Percentiles rank a stretch among this genome's conserved stretches.
Conservation (phyloP, 2,329 filamentous ascomycete genomes). For the Orbilia blumenaviensis region DNA sequence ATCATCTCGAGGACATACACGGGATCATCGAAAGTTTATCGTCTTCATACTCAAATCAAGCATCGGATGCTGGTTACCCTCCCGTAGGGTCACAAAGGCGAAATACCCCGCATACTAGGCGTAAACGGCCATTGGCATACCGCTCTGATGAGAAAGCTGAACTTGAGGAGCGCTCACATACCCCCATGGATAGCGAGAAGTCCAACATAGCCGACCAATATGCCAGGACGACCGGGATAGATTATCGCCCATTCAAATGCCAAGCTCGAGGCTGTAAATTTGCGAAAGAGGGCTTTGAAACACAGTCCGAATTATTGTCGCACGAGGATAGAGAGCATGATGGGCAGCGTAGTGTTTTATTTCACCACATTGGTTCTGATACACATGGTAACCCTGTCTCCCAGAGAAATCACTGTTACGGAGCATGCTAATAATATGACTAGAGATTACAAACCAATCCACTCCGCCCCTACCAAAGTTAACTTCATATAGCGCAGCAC, state of each 20-base stretch:
- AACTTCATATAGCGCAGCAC: neutral
- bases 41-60: conserved; percentile 5
- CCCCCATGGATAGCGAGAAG: conserved; percentile 20
- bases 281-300: conserved; percentile 52
- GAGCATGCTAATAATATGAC: neutral
- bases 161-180: conserved; percentile 12
- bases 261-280: conserved; percentile 47
- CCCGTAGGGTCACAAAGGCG: conserved; percentile 11
- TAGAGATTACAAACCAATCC: neutral
- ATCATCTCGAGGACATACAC: conserved; percentile 51
- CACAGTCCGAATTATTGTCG: conserved; percentile 33
- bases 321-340: conserved; percentile 48
- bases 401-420: neutral
- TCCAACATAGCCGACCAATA: conserved; percentile 6
- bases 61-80: neutral
- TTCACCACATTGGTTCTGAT: conserved; percentile 13
- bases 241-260: conserved; percentile 52
- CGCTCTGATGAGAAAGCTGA: conserved; percentile 28
- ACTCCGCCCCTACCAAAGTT: neutral
- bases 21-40: conserved; percentile 27
- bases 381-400: conserved; percentile 14
- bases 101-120: neutral
- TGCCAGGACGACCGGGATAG: neutral
- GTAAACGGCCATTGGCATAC: conserved; percentile 22
- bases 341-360: conserved; percentile 33